Base-by-base conservation (phyloP, 129 eudicot genomes). In the Tagetes patula region DNA sequence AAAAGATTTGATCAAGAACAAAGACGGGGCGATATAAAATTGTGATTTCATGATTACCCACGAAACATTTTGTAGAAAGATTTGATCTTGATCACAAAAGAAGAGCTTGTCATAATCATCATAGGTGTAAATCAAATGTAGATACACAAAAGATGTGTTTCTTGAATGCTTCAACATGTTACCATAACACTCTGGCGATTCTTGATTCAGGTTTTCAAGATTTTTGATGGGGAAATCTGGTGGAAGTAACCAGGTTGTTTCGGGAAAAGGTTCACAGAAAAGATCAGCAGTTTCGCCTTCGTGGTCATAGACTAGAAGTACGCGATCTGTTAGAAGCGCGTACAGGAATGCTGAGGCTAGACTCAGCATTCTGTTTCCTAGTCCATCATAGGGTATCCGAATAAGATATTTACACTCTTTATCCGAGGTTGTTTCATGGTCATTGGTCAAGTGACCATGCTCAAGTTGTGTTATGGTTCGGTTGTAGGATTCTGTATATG, bases 21-120 rank as follows among this genome's bases (percentile, higher is more conserved):
- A 52, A 52, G 58, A 52, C 32, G 58, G 58, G 58, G 6, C 58
- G 31, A 52, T 6, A 52, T 52, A 52, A 52, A 52, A 52, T 7
- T 52, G 58, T 1, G 58, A 52, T 52, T 52, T 52, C 58, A 52
- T 52, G 58, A 52, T 52, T 4, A 52, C 58, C 58, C 58, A 52
- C n/a, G 58, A 52, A 52, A 52, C 58, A n/a, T 52, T 52, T 3
- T 52, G 58, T 1, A 52, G 31, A 52, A 52, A 52, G 7, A 13
- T 52, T 52, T 52, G 58, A n/a, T 52, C 58, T 52, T 52, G 58
- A 52, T 52, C 58, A 52, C 58, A 52, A 52, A 52, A 52, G 58
- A 52, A 45, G 14, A 52, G 58, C 58, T 52, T 52, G 58, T 52
- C 58, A 20, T 52, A 52, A n/a, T 52, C 58, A 13, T 52, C 32